Base-by-base conservation (phyloP, 192 early-diverging fungal species). In the Mortierella claussenii region DNA sequence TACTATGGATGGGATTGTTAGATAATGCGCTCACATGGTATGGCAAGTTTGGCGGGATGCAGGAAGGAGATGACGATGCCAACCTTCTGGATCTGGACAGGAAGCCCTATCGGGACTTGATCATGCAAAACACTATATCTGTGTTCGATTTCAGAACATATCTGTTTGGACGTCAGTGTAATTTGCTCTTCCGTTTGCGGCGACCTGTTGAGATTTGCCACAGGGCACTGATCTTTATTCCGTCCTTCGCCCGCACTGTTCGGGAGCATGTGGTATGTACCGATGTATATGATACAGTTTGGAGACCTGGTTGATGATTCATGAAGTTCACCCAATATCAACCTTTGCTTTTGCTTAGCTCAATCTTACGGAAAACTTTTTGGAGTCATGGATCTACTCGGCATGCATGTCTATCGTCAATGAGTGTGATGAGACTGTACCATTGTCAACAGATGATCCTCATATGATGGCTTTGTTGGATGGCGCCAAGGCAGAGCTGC, bases 101-200 rank as follows among this genome's bases (percentile, higher is more conserved):
- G 21, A 97, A 96, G 74, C 88, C 89, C 2, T 99, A 98, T 68
- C 85, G 93, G 43, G 91, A 95, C 45, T 82, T 89, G 80, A 96
- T 98, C 68, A 90, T 90, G 28, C 90, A 96, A 64, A 99, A 95
- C 81, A 88, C 82, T 2, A 96, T 97, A 24, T 87, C 91, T 4
- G 91, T 98, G 48, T 99, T 98, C 80, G 98, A 99, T 79, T 97
- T 99, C 65, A 88, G 97, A 55, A 88, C 94, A 57, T 99, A 99
- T 79, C 80, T 99, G 20, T 97, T 98, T 81, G 94, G 93, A 34
- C 80, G 95, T n/a, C 98, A 99, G 65, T 89, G 87, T 43, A 86
- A 87, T 47, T 79, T 99, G 50, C 76, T 98, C 18, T 83, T 94
- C 21, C 85, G 84, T 21, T 63, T 93, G 60, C 82, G 88, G 26